These are phyloP conservation scores for Blastobotrys buckinghamii DNA, from an alignment of 1,139 yeast species.

Conservation along the genomic window DNA sequence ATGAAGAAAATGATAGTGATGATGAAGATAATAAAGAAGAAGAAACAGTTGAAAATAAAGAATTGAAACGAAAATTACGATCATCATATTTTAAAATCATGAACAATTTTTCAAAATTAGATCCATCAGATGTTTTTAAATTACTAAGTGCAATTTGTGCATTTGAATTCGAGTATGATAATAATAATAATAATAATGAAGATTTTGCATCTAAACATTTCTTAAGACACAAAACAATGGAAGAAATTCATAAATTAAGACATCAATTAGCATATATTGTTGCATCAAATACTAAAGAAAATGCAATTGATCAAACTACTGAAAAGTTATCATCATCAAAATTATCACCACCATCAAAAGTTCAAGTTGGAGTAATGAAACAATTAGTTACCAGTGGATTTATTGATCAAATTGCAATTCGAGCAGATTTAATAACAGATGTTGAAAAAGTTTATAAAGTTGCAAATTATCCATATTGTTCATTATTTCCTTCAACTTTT, in stretches of 20 bases:
- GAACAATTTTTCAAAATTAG: conserved; percentile 58
- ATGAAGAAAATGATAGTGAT: conserved; percentile 22
- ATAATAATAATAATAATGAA: conserved; percentile 32
- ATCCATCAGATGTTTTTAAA: conserved; percentile 71
- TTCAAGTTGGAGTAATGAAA: conserved; percentile 71
- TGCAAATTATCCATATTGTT: conserved; percentile 64
- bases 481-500: conserved; percentile 49
- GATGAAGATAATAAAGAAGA: conserved; percentile 28
- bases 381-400: conserved; percentile 94
- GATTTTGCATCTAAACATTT: conserved; percentile 55
- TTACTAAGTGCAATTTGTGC: conserved; percentile 85
- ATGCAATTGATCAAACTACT: conserved; percentile 42
- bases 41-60: conserved; percentile 34
- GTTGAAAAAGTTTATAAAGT: conserved; percentile 44
- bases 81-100: conserved; percentile 51
- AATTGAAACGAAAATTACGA: conserved; percentile 42
- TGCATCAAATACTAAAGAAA: conserved; percentile 50
- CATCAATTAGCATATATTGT: conserved; percentile 75
- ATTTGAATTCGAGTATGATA: conserved; percentile 48
- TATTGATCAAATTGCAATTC: conserved; percentile 80
- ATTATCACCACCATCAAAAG: conserved; percentile 59
- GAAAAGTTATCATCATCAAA: conserved; percentile 47
- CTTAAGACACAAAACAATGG: conserved; percentile 56
- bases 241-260: conserved; percentile 76
- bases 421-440: conserved; percentile 76